These are phyloP conservation scores for Mortierella sp. DNA, from an alignment of 371 early-diverging fungal genomes.

Conservation along the genomic window DNA sequence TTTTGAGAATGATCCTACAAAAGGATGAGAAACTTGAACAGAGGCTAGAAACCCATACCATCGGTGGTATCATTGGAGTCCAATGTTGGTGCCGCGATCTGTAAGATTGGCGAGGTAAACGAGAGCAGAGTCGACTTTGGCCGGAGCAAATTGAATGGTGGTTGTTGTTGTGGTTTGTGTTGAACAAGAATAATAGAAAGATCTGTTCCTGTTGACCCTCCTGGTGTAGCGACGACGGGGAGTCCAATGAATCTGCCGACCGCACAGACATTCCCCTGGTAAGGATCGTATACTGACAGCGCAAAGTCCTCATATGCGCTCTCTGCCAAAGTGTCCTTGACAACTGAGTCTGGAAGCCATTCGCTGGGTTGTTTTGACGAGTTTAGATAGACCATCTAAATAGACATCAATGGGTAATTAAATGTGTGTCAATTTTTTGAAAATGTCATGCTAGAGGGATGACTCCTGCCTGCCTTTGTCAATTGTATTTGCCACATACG, in stretches of 20 bases:
- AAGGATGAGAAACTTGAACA: neutral
- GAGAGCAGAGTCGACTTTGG: slow-evolving; percentile 26
- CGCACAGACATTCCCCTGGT: slow-evolving; percentile 39
- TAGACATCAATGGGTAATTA: too few relatives aligned
- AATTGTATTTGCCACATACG: too few relatives aligned
- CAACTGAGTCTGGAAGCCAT: slow-evolving; percentile 9
- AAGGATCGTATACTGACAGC: slow-evolving; percentile 35
- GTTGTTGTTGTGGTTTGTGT: slow-evolving; percentile 27
- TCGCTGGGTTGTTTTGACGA: slow-evolving; percentile 13
- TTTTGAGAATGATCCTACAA: too few relatives aligned
- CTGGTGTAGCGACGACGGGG: slow-evolving; percentile 36
- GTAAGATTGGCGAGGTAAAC: slow-evolving; percentile 37
- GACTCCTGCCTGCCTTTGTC: too few relatives aligned
- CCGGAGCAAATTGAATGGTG: slow-evolving; percentile 25
- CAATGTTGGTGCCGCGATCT: slow-evolving; percentile 27
- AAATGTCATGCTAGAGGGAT: too few relatives aligned
- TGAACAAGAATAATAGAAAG: slow-evolving; percentile 26
- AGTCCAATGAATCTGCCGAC: slow-evolving; percentile 21
- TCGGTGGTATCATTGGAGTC: neutral
- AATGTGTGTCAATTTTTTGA: too few relatives aligned
- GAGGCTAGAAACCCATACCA: neutral
- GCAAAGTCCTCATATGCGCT: slow-evolving; percentile 20
- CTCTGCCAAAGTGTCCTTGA: slow-evolving; percentile 17
- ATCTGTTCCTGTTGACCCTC: slow-evolving; percentile 31
- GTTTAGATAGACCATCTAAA: slow-evolving; percentile 29